Conservation (phyloP, 2,329 filamentous ascomycete genomes). For the Tolypocladium tropicale region DNA sequence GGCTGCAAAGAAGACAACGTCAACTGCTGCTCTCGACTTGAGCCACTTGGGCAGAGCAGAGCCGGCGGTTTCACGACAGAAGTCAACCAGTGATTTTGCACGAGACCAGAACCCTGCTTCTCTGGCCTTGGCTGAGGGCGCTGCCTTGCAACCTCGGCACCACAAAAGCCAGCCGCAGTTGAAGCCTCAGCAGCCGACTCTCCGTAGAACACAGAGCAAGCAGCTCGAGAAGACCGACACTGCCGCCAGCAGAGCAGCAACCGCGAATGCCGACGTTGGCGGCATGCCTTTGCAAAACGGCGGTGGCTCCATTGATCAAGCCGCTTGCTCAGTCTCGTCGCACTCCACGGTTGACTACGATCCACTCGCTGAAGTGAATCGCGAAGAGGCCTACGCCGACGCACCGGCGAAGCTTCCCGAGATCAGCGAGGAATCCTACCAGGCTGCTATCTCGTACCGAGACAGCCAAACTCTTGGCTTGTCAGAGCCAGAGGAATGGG, state of each 20-base stretch:
- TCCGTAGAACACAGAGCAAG: constrained; percentile 35
- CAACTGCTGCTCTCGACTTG: constrained; percentile 6
- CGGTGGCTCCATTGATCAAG: constrained; percentile 11
- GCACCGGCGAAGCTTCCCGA: constrained; percentile 17
- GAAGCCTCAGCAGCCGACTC: constrained; percentile 28
- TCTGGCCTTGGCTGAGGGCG: constrained; percentile 9
- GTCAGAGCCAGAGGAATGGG: constrained; percentile 56
- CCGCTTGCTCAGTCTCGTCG: constrained; percentile 17
- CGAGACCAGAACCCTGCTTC: constrained; percentile 1
- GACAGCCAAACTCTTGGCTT: constrained; percentile 16
- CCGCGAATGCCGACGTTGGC: constrained; percentile 2
- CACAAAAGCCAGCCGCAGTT: constrained; percentile 45
- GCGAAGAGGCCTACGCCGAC: constrained; percentile 13
- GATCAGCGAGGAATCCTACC: constrained; percentile 19
- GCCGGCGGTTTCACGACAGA: constrained; percentile 9
- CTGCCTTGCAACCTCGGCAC: constrained; percentile 31
- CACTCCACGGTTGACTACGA: constrained; percentile 14
- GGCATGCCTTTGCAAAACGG: constrained; percentile 4
- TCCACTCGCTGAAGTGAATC: constrained; percentile 11
- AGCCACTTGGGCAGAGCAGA: constrained; percentile 7
- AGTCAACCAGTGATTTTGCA: constrained; percentile 5
- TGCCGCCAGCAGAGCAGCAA: constrained; percentile 1
- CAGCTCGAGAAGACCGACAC: constrained; percentile 19
- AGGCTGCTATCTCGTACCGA: constrained; percentile 11
- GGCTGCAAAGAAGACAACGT: constrained; percentile 12